Percentiles rank a stretch among this genome's conserved stretches.
These are phyloP conservation scores for Lactarius tabidus DNA, from an alignment of 768 basidiomycete species.

Conservation along the genomic window DNA sequence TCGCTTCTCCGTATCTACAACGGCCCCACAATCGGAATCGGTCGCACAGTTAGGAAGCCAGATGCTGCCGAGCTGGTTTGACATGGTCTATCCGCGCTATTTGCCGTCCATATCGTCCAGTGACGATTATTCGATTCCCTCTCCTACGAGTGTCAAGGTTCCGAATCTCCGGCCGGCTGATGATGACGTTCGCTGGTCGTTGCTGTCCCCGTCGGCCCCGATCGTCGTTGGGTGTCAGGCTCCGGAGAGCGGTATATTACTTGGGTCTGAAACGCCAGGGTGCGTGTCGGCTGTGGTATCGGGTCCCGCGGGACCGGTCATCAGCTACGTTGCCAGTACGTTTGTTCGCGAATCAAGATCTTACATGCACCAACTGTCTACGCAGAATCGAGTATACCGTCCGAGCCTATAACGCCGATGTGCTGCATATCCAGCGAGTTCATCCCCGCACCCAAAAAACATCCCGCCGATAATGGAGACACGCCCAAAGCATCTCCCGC, in stretches of 20 bases:
- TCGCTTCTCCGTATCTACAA: neutral
- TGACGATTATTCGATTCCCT: neutral
- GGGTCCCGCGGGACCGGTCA: slow-evolving; percentile 6
- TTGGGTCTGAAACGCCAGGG: neutral
- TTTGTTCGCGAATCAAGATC: neutral
- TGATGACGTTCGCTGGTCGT: slow-evolving; percentile 6
- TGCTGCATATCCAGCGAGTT: slow-evolving; percentile 1
- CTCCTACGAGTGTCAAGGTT: neutral
- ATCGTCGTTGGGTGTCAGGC: neutral
- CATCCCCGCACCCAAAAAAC: neutral
- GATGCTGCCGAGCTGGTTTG: neutral
- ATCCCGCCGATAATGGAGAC: neutral
- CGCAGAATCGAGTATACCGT: neutral
- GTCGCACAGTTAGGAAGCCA: neutral
- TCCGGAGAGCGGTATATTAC: neutral
- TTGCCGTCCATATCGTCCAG: neutral
- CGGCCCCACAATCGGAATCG: neutral
- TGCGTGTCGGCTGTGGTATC: neutral
- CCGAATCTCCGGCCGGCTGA: slow-evolving; percentile 1
- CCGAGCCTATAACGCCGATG: slow-evolving; percentile 13
- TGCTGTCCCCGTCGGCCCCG: slow-evolving; percentile 17
- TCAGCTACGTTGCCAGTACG: slow-evolving; percentile 11
- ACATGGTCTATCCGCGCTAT: slow-evolving; percentile 8
- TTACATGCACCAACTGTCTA: neutral
- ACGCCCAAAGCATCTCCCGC: too few species aligned